These are phyloP conservation scores for Cordyceps tenuipes DNA, from an alignment of 2,329 filamentous ascomycete species.

Conservation along the genomic window DNA sequence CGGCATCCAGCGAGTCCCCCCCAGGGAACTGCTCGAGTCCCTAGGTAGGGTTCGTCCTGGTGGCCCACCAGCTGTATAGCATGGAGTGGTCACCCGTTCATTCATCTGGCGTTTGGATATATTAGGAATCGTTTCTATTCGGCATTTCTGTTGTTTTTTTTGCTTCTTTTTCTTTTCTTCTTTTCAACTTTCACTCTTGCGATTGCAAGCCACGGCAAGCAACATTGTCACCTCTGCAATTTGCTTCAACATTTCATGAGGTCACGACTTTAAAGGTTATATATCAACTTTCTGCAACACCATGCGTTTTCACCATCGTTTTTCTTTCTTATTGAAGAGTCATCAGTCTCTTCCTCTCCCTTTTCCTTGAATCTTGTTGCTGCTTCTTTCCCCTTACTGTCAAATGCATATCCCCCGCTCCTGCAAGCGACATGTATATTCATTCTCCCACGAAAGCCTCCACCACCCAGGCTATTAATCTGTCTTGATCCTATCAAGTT, in stretches of 20 bases:
- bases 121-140: slow-evolving; percentile 17
- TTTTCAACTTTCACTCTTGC: not conserved
- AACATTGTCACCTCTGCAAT: not conserved
- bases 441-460: slow-evolving; percentile 19
- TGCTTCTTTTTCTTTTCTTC: not conserved
- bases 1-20: slow-evolving; percentile 52
- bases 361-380: not conserved
- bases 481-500: not conserved
- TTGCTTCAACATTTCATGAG: slow-evolving; percentile 8
- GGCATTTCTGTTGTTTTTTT: not conserved
- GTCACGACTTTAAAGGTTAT: slow-evolving; percentile 3
- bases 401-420: not conserved
- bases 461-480: slow-evolving; percentile 19
- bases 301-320: not conserved
- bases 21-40: slow-evolving; percentile 50
- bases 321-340: not conserved
- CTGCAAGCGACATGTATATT: slow-evolving; percentile 22
- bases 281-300: not conserved
- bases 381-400: not conserved
- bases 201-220: not conserved
- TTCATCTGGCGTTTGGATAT: slow-evolving; percentile 30
- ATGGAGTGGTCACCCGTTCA: slow-evolving; percentile 19
- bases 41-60: slow-evolving; percentile 40
- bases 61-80: slow-evolving; percentile 45
- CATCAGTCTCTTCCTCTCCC: slow-evolving; percentile 2